phyloP scores from a whole-genome alignment of 345 rosid genomes.

The Corchorus capsularis region DNA sequence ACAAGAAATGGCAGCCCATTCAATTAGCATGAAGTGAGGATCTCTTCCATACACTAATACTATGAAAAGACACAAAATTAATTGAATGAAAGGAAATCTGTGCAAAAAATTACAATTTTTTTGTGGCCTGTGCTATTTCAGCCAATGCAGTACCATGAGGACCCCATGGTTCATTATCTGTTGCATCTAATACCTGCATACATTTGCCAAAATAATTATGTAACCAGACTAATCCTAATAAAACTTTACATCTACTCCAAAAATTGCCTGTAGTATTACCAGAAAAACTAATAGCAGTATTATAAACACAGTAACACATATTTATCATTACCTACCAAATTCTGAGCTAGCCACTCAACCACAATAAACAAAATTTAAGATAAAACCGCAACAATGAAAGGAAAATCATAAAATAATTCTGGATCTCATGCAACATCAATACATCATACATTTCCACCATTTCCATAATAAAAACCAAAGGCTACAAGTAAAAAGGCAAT shows the following conservation, averaged over 20 bases:
- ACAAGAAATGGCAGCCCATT: constrained; percentile 30
- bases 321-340: not conserved
- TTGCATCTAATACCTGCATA: constrained; percentile 91
- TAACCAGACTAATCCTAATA: not conserved
- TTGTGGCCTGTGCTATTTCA: constrained; percentile 90
- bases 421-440: not conserved
- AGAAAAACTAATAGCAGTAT: not conserved
- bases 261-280: not conserved
- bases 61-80: not conserved
- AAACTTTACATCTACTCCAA: not conserved
- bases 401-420: not conserved
- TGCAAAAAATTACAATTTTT: constrained; percentile 63
- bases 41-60: constrained; percentile 10
- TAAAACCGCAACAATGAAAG: not conserved
- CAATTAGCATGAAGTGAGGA: constrained; percentile 20
- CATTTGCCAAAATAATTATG: constrained; percentile 6
- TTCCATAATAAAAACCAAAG: not conserved
- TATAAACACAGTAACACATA: not conserved
- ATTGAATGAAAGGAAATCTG: constrained; percentile 10
- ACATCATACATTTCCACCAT: not conserved
- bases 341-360: not conserved
- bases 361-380: not conserved
- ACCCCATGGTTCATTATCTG: constrained; percentile 99
- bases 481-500: not conserved
- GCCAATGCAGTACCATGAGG: constrained; percentile 95